A percentile compares a stretch with the other conserved stretches of the same genome.
Conservation (phyloP, 1,284 basidiomycete genomes). For the Ceratobasidium sp. region DNA sequence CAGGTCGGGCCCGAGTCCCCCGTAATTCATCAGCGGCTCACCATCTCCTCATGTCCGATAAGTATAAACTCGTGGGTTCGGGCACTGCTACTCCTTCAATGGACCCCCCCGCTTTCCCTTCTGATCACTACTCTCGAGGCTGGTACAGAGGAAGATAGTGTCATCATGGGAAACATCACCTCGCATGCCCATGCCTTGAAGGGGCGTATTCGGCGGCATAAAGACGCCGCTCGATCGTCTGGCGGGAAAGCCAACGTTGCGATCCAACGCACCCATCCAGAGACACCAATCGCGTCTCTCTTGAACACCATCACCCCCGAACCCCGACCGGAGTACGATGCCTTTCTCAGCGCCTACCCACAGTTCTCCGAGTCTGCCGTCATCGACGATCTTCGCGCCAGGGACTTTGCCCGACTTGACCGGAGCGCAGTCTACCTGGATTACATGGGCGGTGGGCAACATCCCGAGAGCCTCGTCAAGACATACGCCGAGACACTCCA, state of each 20-base stretch:
- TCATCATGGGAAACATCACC: slow-evolving; percentile 10
- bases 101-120: not conserved
- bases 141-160: not conserved
- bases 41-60: not conserved
- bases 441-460: slow-evolving; percentile 82
- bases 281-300: not conserved
- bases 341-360: slow-evolving; percentile 58
- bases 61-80: not conserved
- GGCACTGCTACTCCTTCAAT: not conserved
- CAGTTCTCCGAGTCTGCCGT: slow-evolving; percentile 60
- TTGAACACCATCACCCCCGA: not conserved
- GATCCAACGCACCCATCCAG: not conserved
- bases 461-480: slow-evolving; percentile 76
- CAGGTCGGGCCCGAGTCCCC: not conserved
- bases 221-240: not conserved
- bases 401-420: slow-evolving; percentile 74
- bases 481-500: slow-evolving; percentile 74
- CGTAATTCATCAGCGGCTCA: not conserved
- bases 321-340: slow-evolving; percentile 50
- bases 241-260: not conserved
- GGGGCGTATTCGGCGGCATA: slow-evolving; percentile 1
- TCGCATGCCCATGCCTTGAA: not conserved
- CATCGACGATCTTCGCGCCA: slow-evolving; percentile 73
- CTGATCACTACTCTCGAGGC: not conserved
- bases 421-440: slow-evolving; percentile 69